Evolutionary conservation across 2,329 filamentous ascomycete genomes (phyloP), one percentile per base, ranked within the genome.

Genomic region (Diplodia seriata): DNA sequence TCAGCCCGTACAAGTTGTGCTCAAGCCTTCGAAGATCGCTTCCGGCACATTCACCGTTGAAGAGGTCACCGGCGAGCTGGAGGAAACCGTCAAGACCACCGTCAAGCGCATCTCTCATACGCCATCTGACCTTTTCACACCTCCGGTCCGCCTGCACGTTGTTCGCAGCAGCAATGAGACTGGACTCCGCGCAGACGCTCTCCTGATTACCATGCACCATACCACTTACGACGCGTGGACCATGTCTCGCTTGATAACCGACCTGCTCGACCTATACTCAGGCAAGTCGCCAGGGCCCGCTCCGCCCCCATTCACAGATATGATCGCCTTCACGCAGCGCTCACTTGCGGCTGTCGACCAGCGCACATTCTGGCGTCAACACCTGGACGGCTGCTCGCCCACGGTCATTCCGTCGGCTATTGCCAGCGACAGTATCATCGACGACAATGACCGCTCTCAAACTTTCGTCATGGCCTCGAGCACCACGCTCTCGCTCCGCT

Each of bases 181-280:
- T n/a, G 53, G 31, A 31, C 76, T 78, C 54, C 72, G 70, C 26
- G 54, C 54, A 33, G 76, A 78, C 56, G 73, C 72, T 11, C 71
- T 79, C 6, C 57, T 76, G 9, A 36, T 80, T 11, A 72, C 74
- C 36, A 71, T 80, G 33, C 76, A 79, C 50, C 78, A 80, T 61
- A 75, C 77, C 18, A 71, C 73, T 8, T 80, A 79, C 65, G 78
- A 80, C 51, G 77, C 77, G 2, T 79, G 76, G 73, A 75, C 77
- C 0, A 77, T 80, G 72, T 72, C 72, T 1, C 73, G 74, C 53
- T 70, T 79, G 8, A 68, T 78, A 11, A 67, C 72, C 14, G 76
- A 79, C 40, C 74, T 80, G 3, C 68, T 65, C 12, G 69, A 70
- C 0, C 69, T 78, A 12, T 79, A 79, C 57, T 55, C 69, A 9